Evolutionary conservation across 2,329 filamentous ascomycete genomes (phyloP), one percentile per base, ranked within the genome.

Genomic region (Botrytis byssoidea): DNA sequence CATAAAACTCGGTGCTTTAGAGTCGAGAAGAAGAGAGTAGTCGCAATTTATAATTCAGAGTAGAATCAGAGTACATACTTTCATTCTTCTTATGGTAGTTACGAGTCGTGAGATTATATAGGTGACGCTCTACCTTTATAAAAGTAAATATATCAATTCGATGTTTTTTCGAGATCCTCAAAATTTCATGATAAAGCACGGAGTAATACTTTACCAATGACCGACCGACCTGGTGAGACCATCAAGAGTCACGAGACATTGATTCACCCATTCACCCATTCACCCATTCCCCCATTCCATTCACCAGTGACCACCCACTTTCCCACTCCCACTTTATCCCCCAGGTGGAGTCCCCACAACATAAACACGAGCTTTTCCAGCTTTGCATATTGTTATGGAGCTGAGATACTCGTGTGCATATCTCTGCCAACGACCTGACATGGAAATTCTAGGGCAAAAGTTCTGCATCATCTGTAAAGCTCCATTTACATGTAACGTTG

Each of bases 291-390:
- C 51, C 51, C n/a, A 29, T 14, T 42, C 40, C 40, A 16, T 16
- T 42, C 40, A 42, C 1, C 3, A 37, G 7, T 37, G 7, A 37
- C 37, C 48, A 29, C 48, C 51, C n/a, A 18, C 51, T 18, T n/a
- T 57, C 35, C 14, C 32, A 29, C 16, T 40, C 40, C 65, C 48
- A 57, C 65, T 55, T 68, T 42, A 22, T 67, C 14, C 65, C 63
- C 65, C 32, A 67, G 46, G 22, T 51, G 65, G 65, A 68, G 46
- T 68, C 65, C 65, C 65, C 65, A 68, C 35, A 55, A 46, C 40
- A n/a, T 29, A 16, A 20, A 64, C 37, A 64, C 37, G 61, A 64
- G 37, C 35, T 61, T 40, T 61, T 61, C 9, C 59, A 66, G 44
- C 64, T n/a, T n/a, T 51, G 65, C 32, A 67, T 25, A 3, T 67